These are phyloP conservation scores for Coprinellus micaceus DNA, from an alignment of 768 basidiomycete species.

Conservation along the genomic window DNA sequence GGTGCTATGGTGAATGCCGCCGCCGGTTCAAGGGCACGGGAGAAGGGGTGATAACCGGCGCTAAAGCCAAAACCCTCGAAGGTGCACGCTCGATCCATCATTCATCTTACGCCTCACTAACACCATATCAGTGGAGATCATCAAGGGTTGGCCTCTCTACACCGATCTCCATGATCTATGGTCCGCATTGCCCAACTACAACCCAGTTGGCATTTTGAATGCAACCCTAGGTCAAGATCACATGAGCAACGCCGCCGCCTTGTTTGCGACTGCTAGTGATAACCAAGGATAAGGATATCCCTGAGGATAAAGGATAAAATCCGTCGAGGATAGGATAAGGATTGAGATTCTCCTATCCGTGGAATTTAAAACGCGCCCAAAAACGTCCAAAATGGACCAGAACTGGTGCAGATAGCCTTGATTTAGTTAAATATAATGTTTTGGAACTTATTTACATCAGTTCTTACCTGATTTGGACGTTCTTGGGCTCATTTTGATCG, in stretches of 20 bases:
- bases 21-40: neutral
- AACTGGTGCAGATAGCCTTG: too few relatives aligned
- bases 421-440: too few relatives aligned
- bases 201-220: neutral
- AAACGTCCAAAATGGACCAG: too few relatives aligned
- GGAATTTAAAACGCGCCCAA: too few relatives aligned
- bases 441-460: too few relatives aligned
- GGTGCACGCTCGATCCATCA: neutral
- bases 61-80: neutral
- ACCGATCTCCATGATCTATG: neutral
- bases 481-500: too few relatives aligned
- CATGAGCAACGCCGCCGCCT: neutral
- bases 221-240: neutral
- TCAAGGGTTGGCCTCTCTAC: neutral
- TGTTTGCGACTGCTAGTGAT: neutral
- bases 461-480: too few relatives aligned
- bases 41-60: neutral
- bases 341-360: too few relatives aligned
- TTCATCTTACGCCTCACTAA: neutral
- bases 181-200: conserved; percentile 2
- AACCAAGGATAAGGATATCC: neutral
- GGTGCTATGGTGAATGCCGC: neutral
- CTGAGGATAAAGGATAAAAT: neutral
- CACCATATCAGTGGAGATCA: neutral
- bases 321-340: too few relatives aligned